phyloP scores from a whole-genome alignment of 306 rosid genomes.

The Luffa acutangula region DNA sequence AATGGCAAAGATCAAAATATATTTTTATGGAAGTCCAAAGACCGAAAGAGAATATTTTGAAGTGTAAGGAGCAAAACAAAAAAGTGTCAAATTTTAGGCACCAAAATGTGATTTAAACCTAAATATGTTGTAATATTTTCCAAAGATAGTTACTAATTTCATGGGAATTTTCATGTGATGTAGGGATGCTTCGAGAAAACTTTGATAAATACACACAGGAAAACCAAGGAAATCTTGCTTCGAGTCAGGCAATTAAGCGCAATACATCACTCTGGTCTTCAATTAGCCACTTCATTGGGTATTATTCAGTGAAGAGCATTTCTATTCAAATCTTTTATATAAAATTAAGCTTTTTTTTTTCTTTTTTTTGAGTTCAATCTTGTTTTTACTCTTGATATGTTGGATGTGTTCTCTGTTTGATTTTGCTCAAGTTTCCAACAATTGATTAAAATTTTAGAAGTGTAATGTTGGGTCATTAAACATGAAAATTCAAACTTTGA shows the following conservation, averaged over 20 bases:
- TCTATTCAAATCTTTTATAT: neutral
- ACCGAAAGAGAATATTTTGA: neutral
- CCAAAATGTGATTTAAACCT: neutral
- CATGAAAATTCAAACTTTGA: neutral
- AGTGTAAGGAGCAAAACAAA: neutral
- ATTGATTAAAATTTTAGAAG: neutral
- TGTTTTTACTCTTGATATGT: neutral
- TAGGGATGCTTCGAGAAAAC: constrained; percentile 33
- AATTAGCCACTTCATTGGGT: constrained; percentile 58
- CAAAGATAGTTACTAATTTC: neutral
- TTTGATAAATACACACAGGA: constrained; percentile 17
- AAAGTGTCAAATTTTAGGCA: neutral
- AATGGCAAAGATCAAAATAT: neutral
- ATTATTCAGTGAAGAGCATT: constrained; percentile 10
- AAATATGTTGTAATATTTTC: neutral
- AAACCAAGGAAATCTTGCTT: constrained; percentile 13
- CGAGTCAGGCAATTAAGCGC: constrained; percentile 24
- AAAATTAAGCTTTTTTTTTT: neutral
- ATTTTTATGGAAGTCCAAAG: neutral
- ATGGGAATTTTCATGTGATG: constrained; percentile 3
- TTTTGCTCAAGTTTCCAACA: neutral
- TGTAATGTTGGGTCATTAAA: neutral
- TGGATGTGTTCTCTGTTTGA: neutral
- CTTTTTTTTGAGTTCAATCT: neutral
- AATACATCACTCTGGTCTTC: constrained; percentile 45